Evolutionary conservation across 352 stramenopile genomes (phyloP).

Genomic region (Phytopythium vexans): DNA sequence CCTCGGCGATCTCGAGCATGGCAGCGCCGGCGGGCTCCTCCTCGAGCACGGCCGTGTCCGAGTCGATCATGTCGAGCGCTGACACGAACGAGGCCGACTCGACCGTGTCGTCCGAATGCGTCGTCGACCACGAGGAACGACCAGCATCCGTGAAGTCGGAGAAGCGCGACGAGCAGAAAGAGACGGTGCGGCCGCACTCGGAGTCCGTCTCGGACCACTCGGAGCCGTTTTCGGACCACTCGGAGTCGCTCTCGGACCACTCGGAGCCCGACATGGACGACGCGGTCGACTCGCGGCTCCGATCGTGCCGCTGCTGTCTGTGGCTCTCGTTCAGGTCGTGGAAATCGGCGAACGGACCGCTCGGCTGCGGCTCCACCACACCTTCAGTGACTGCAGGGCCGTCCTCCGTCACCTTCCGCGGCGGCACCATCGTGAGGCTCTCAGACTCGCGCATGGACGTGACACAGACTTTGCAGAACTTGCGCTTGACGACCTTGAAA

Average conservation of each 20-base stretch:
- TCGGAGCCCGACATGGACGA: slow-evolving; percentile 9
- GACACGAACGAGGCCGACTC: slow-evolving; percentile 39
- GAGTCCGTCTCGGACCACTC: slow-evolving; percentile 46
- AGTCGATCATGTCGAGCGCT: slow-evolving; percentile 40
- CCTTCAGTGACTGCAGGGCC: neutral
- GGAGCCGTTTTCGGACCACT: slow-evolving; percentile 20
- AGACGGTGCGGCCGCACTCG: slow-evolving; percentile 29
- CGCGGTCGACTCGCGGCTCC: slow-evolving; percentile 1
- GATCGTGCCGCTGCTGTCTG: neutral
- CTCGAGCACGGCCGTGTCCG: slow-evolving; percentile 33
- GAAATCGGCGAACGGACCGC: neutral
- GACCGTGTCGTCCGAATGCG: slow-evolving; percentile 24
- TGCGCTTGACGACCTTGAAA: slow-evolving; percentile 53
- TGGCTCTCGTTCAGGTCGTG: neutral
- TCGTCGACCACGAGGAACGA: slow-evolving; percentile 28
- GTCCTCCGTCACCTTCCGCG: neutral
- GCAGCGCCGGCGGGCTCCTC: slow-evolving; percentile 17
- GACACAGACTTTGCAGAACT: slow-evolving; percentile 60
- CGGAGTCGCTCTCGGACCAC: slow-evolving; percentile 21
- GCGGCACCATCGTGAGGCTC: slow-evolving; percentile 4
- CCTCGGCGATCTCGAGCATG: slow-evolving; percentile 31
- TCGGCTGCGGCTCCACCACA: neutral
- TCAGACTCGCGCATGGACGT: slow-evolving; percentile 28
- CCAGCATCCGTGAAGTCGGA: slow-evolving; percentile 14
- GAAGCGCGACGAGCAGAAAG: slow-evolving; percentile 20